Evolutionary conservation across 768 basidiomycete species (phyloP).

Genomic region (Fomitopsis pulvina): DNA sequence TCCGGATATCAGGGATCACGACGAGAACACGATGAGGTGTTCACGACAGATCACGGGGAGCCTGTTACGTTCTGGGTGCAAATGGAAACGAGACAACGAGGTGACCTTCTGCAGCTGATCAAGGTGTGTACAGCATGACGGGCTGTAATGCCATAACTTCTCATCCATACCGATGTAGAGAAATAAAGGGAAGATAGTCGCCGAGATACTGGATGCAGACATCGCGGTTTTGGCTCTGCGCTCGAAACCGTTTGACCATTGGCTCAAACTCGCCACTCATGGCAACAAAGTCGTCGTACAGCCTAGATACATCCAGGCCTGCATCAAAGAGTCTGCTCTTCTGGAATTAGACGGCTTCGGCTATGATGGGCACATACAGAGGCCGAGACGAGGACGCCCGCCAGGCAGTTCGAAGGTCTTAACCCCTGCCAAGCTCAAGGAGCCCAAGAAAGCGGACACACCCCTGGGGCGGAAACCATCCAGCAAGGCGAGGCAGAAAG

Average conservation of each 20-base stretch:
- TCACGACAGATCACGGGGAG: constrained; percentile 35
- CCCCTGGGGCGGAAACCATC: background rate
- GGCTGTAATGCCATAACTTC: background rate
- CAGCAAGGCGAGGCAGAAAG: background rate
- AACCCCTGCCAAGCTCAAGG: background rate
- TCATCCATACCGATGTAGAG: constrained; percentile 33
- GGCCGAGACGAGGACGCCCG: constrained; percentile 2
- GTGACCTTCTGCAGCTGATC: constrained; percentile 43
- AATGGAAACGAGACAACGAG: constrained; percentile 53
- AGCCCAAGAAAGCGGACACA: background rate
- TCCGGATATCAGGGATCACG: background rate
- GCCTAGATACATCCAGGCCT: constrained; percentile 14
- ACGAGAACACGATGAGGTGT: constrained; percentile 30
- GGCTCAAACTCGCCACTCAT: constrained; percentile 30
- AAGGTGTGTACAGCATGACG: constrained; percentile 39
- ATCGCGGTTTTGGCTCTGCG: constrained; percentile 51
- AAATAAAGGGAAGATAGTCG: constrained; percentile 57
- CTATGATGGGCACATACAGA: constrained; percentile 3
- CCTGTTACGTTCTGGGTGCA: constrained; percentile 58
- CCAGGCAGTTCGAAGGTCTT: background rate
- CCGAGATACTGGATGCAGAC: constrained; percentile 48
- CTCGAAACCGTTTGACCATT: constrained; percentile 44
- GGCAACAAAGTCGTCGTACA: constrained; percentile 39
- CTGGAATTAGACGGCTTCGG: constrained; percentile 10
- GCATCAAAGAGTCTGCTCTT: constrained; percentile 9